phyloP scores from a whole-genome alignment of 2,329 filamentous ascomycete genomes.

The Podosphaera xanthii region DNA sequence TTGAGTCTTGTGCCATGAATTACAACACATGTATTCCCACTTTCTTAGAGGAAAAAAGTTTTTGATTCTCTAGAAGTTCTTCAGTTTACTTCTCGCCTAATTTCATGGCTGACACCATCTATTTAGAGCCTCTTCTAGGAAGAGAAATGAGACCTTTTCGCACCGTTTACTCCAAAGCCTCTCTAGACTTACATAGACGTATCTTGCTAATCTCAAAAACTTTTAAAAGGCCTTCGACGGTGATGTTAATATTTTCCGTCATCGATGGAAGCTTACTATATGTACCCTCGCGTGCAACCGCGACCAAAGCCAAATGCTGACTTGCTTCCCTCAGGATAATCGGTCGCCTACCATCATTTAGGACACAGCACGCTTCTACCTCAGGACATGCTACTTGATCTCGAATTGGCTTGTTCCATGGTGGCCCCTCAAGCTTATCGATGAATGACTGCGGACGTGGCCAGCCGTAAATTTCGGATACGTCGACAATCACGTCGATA shows the following conservation, averaged over 20 bases:
- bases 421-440: slow-evolving; percentile 32
- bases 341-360: slow-evolving; percentile 36
- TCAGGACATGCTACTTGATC: slow-evolving; percentile 43
- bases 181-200: too few relatives aligned
- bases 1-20: too few relatives aligned
- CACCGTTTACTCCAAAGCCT: too few relatives aligned
- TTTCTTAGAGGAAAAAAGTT: too few relatives aligned
- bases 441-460: slow-evolving; percentile 30
- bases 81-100: too few relatives aligned
- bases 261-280: slow-evolving; percentile 68
- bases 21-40: too few relatives aligned
- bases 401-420: slow-evolving; percentile 37
- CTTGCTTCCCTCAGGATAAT: slow-evolving; percentile 49
- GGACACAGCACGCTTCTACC: slow-evolving; percentile 44
- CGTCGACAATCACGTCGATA: slow-evolving; percentile 93
- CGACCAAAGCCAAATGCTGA: slow-evolving; percentile 57
- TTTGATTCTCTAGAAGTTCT: too few relatives aligned
- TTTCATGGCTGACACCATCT: too few relatives aligned
- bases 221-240: slow-evolving; percentile 55
- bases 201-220: slow-evolving; percentile 51
- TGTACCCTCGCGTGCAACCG: slow-evolving; percentile 67
- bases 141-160: too few relatives aligned
- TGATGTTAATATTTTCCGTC: slow-evolving; percentile 68
- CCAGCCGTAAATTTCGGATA: slow-evolving; percentile 88
- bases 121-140: too few relatives aligned